Conservation (phyloP, 1,139 yeast genomes). For the Zygoascus meyerae region DNA sequence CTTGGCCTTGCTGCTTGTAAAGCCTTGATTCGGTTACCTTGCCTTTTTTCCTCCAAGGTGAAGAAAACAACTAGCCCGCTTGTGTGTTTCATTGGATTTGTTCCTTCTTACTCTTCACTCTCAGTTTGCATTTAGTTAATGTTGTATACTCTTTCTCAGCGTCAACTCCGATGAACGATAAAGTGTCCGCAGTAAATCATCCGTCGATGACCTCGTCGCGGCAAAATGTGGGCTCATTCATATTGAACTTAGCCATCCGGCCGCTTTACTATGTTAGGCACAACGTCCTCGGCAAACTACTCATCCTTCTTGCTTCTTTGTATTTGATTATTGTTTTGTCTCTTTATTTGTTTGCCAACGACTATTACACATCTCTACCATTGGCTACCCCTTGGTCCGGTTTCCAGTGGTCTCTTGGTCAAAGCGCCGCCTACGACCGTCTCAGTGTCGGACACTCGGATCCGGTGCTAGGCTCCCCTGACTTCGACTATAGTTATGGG, state of each 20-base stretch:
- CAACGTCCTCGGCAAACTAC: slow-evolving; percentile 17
- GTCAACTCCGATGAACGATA: not conserved
- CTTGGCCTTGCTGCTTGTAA: no score
- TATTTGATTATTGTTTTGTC: slow-evolving; percentile 21
- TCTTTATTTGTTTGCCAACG: slow-evolving; percentile 21
- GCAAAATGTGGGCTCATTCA: not conserved
- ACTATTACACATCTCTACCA: slow-evolving; percentile 11
- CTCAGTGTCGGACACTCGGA: not conserved
- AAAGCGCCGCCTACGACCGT: not conserved
- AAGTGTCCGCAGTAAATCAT: not conserved
- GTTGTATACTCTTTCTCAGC: no score
- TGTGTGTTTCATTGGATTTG: no score
- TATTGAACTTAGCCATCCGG: slow-evolving; percentile 4
- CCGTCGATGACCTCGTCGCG: not conserved
- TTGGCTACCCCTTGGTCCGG: slow-evolving; percentile 5
- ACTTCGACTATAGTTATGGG: slow-evolving; percentile 10
- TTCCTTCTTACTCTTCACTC: no score
- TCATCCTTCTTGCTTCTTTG: slow-evolving; percentile 19
- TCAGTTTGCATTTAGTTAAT: no score
- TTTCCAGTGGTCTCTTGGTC: slow-evolving; percentile 6
- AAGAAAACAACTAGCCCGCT: no score
- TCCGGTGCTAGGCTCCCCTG: not conserved
- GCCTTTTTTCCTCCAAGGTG: no score
- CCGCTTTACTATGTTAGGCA: slow-evolving; percentile 15
- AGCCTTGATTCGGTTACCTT: no score